Evolutionary conservation across 805 yeast genomes (phyloP), one percentile per base, ranked within the genome.

Genomic region (Saccharomycopsis vini): DNA sequence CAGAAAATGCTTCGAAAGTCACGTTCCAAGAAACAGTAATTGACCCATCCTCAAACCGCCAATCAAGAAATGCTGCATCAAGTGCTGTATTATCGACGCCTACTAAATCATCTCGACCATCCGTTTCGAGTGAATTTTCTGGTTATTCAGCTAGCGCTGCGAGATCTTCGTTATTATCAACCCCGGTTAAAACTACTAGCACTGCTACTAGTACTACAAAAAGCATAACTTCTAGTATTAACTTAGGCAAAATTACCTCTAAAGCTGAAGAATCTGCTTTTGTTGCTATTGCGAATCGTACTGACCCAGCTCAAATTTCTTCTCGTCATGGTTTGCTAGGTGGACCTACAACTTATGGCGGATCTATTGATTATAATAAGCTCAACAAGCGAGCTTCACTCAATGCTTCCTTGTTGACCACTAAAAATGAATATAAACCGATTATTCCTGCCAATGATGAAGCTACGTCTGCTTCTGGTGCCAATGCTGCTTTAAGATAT

Each of bases 311-410:
- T 9, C 30, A 30, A 21, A 19, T 35, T 15, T 10, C 36, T 30
- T 36, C 15, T 15, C 47, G 45, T 29, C 45, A 40, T n/a, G 47
- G 44, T 6, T 35, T 43, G 16, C 15, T 36, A 16, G 31, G 20
- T 4, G 28, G 21, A 2, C n/a, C 32, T 18, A 22, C 35, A 30
- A 18, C 31, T 15, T 18, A 39, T 5, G 20, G 31, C n/a, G 20
- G 20, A 12, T 18, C 21, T 5, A 64, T 77, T 47, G 67, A 73
- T 22, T 46, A 28, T 22, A 18, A 22, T 24, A 77, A 74, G 44
- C 77, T 80, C 43, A 65, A 62, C 36, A 56, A 62, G 26, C 64
- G 62, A 39, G 81, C 83, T 9, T 57, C 66, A 47, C 64, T 63
- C 40, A 58, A 59, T 44, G 73, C 71, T 2, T 68, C 66, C n/a